Percentiles rank a stretch among this genome's conserved stretches.
Evolutionary conservation across 352 stramenopile species (phyloP).

Genomic region (Phytophthora palmivora): DNA sequence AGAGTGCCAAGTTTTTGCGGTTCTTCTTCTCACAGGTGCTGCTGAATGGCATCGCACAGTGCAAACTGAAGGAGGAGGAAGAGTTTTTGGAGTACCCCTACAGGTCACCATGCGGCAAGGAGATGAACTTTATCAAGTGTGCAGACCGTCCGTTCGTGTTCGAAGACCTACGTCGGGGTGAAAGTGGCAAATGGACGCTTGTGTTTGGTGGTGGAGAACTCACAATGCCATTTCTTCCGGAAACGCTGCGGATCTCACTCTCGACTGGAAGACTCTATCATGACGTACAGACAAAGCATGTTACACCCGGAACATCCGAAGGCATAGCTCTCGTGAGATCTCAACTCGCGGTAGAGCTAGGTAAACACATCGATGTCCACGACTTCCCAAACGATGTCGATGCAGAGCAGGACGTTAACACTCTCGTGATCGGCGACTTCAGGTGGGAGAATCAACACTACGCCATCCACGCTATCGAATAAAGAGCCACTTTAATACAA

Average conservation of each 20-base stretch:
- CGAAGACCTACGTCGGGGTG: slow-evolving; percentile 53
- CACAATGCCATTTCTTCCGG: slow-evolving; percentile 59
- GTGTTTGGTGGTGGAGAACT: slow-evolving; percentile 67
- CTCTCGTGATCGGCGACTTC: slow-evolving; percentile 53
- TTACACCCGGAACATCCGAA: slow-evolving; percentile 35
- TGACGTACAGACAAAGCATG: slow-evolving; percentile 58
- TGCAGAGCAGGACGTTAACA: slow-evolving; percentile 9
- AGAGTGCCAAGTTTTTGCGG: slow-evolving; percentile 81
- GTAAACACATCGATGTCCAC: slow-evolving; percentile 60
- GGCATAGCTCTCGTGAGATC: slow-evolving; percentile 67
- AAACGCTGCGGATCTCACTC: slow-evolving; percentile 65
- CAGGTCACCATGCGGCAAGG: slow-evolving; percentile 77
- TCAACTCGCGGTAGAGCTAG: slow-evolving; percentile 79
- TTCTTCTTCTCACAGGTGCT: slow-evolving; percentile 85
- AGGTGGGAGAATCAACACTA: slow-evolving; percentile 54
- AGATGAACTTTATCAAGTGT: slow-evolving; percentile 91
- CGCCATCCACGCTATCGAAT: slow-evolving; percentile 55
- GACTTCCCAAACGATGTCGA: slow-evolving; percentile 35
- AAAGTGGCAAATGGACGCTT: slow-evolving; percentile 46
- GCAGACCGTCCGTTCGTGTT: slow-evolving; percentile 82
- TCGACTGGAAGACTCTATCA: slow-evolving; percentile 81
- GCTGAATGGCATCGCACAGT: slow-evolving; percentile 35
- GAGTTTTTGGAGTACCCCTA: slow-evolving; percentile 76
- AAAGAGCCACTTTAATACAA: neutral
- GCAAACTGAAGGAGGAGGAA: slow-evolving; percentile 31